Percentiles rank a stretch among this genome's conserved stretches.
phyloP scores from a whole-genome alignment of 305 asterid species.

The Solanum hybrid region DNA sequence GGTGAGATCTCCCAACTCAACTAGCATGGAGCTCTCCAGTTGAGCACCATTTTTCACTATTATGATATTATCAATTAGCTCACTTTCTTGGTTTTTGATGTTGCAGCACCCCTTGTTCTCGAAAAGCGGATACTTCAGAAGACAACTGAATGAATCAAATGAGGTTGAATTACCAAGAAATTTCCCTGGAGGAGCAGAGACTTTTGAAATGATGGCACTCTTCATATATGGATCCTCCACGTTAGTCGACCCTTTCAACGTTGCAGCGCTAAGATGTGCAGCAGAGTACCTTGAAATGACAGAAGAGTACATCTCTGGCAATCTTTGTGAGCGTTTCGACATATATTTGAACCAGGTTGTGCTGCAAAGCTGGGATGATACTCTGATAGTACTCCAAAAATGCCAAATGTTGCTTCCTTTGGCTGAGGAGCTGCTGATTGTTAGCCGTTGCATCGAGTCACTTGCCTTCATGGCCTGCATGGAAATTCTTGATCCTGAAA shows the following conservation, averaged over 20 bases:
- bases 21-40: background rate
- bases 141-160: slow-evolving; percentile 38
- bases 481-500: slow-evolving; percentile 84
- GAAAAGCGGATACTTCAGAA: slow-evolving; percentile 58
- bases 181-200: slow-evolving; percentile 63
- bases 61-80: background rate
- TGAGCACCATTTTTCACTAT: background rate
- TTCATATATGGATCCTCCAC: slow-evolving; percentile 65
- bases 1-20: slow-evolving; percentile 21
- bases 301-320: slow-evolving; percentile 34
- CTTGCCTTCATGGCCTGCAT: slow-evolving; percentile 82
- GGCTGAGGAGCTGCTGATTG: slow-evolving; percentile 59
- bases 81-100: background rate
- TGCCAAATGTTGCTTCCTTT: slow-evolving; percentile 49
- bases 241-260: slow-evolving; percentile 52
- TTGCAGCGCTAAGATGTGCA: slow-evolving; percentile 60
- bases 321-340: slow-evolving; percentile 60
- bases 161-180: slow-evolving; percentile 40
- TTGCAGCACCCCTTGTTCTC: slow-evolving; percentile 43
- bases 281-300: slow-evolving; percentile 58
- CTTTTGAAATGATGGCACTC: slow-evolving; percentile 59
- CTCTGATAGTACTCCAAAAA: slow-evolving; percentile 48
- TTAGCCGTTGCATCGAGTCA: slow-evolving; percentile 73
- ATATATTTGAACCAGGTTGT: slow-evolving; percentile 66
- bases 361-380: slow-evolving; percentile 62